Conservation (phyloP, 108 stramenopile species). For the Mayamaea pseudoterrestris region DNA sequence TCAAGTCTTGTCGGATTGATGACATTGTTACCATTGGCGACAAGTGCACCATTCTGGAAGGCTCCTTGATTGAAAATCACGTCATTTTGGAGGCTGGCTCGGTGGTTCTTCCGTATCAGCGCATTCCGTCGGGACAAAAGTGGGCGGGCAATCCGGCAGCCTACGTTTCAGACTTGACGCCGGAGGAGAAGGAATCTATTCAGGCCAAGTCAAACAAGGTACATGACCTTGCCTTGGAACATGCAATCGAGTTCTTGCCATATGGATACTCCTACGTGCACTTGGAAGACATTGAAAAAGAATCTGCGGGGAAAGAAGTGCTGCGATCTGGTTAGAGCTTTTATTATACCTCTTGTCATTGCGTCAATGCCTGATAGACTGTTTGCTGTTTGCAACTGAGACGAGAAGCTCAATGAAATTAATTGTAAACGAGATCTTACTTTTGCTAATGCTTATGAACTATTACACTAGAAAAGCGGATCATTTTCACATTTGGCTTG, state of each 20-base stretch:
- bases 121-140: constrained; percentile 76
- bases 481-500: constrained; percentile 10
- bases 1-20: constrained; percentile 73
- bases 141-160: constrained; percentile 91
- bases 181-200: constrained; percentile 57
- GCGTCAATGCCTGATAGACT: too few relatives aligned
- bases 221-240: constrained; percentile 60
- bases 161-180: constrained; percentile 58
- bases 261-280: constrained; percentile 75
- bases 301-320: constrained; percentile 5
- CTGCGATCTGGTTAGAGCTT: too few relatives aligned
- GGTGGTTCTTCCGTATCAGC: constrained; percentile 75
- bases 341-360: too few relatives aligned
- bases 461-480: too few relatives aligned
- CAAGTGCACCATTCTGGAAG: constrained; percentile 82
- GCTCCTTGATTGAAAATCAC: constrained; percentile 73
- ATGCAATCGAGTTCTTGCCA: constrained; percentile 84
- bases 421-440: too few relatives aligned
- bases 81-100: constrained; percentile 84
- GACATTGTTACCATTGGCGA: constrained; percentile 78
- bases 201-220: constrained; percentile 53
- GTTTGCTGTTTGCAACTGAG: too few relatives aligned
- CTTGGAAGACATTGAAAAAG: constrained; percentile 75
- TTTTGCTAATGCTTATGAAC: too few relatives aligned
- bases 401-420: too few relatives aligned